These are phyloP conservation scores for Heteromeles arbutifolia DNA, from an alignment of 306 rosid genomes.

Conservation along the genomic window DNA sequence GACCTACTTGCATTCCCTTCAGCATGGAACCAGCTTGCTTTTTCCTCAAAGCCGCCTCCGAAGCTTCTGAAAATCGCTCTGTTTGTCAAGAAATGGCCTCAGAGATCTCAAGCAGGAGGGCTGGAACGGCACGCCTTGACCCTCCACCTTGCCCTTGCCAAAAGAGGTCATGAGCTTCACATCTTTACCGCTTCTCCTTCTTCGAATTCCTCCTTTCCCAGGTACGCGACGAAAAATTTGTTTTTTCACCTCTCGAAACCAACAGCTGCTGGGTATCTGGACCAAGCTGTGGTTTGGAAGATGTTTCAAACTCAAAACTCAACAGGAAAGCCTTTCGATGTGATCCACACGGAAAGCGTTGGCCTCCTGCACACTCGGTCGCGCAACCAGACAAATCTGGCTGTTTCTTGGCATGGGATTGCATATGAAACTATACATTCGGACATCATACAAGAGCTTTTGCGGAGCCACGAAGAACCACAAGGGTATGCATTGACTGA, in stretches of 20 bases:
- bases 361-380: constrained; percentile 55
- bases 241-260: constrained; percentile 62
- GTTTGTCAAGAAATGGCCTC: constrained; percentile 80
- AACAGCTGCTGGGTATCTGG: constrained; percentile 56
- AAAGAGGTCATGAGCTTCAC: constrained; percentile 70
- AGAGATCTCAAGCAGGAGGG: constrained; percentile 54
- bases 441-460: constrained; percentile 36
- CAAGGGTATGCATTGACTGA: constrained; percentile 37
- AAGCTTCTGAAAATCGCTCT: constrained; percentile 56
- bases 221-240: constrained; percentile 23
- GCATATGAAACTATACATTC: constrained; percentile 40
- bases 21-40: constrained; percentile 54
- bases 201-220: constrained; percentile 24
- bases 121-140: constrained; percentile 75
- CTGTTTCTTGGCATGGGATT: constrained; percentile 68
- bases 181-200: constrained; percentile 49
- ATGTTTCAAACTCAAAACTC: constrained; percentile 57
- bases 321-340: constrained; percentile 44
- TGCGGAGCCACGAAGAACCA: constrained; percentile 33
- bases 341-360: constrained; percentile 62
- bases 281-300: constrained; percentile 57
- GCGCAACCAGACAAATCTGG: constrained; percentile 31
- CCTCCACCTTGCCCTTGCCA: constrained; percentile 64
- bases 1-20: constrained; percentile 50
- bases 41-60: constrained; percentile 36